Conservation (phyloP, 495 filamentous ascomycete species). For the Podospora pseudocomata region DNA sequence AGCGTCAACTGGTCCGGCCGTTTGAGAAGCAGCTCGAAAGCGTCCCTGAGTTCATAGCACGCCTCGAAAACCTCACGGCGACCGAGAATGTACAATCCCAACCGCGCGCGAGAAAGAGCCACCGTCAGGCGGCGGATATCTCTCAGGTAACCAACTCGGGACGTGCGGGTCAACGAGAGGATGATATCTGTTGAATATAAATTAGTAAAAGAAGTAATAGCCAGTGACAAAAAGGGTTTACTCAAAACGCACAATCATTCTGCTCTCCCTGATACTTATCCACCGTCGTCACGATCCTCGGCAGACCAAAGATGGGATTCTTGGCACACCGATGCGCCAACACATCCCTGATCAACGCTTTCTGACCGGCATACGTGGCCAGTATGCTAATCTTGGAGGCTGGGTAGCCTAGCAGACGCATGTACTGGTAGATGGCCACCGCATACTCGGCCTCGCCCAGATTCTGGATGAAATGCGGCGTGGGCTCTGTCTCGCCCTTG, state of each 20-base stretch:
- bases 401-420: constrained; percentile 96
- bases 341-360: constrained; percentile 85
- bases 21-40: constrained; percentile 70
- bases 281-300: constrained; percentile 86
- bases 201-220: not conserved
- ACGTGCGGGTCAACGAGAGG: constrained; percentile 84
- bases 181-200: constrained; percentile 65
- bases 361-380: constrained; percentile 92
- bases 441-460: constrained; percentile 95
- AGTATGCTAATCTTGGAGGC: constrained; percentile 85
- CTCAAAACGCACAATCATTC: constrained; percentile 78
- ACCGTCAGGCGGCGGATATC: constrained; percentile 93
- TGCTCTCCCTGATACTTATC: constrained; percentile 99
- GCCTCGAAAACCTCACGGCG: constrained; percentile 85
- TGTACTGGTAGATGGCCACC: constrained; percentile 93
- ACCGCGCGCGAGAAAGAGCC: constrained; percentile 87
- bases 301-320: constrained; percentile 84
- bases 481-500: constrained; percentile 80
- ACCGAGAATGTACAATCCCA: constrained; percentile 91
- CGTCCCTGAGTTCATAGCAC: constrained; percentile 81
- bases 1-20: constrained; percentile 75
- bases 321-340: constrained; percentile 78
- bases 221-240: not conserved
- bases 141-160: constrained; percentile 85
- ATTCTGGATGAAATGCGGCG: constrained; percentile 97